A percentile compares a stretch with the other conserved stretches of the same genome.
These are phyloP conservation scores for Lactarius hatsudake DNA, from an alignment of 768 basidiomycete species.

Conservation along the genomic window DNA sequence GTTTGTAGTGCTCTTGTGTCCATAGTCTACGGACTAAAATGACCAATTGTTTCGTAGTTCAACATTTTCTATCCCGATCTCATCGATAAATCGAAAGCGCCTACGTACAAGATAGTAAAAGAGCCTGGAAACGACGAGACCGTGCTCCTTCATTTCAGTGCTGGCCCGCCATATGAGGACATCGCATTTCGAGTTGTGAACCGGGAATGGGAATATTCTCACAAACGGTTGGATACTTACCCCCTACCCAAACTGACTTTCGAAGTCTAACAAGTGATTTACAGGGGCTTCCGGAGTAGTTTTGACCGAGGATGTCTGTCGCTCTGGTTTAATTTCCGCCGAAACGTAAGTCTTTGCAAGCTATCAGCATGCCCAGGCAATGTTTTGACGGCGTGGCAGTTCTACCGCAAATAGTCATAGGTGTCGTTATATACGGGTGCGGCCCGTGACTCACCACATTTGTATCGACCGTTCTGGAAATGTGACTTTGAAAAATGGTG, in stretches of 20 bases:
- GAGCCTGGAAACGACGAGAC: constrained; percentile 96
- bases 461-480: constrained; percentile 30
- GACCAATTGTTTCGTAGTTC: constrained; percentile 47
- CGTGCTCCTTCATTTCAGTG: constrained; percentile 87
- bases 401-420: constrained; percentile 68
- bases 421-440: constrained; percentile 22
- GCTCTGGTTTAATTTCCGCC: constrained; percentile 94
- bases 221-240: constrained; percentile 65
- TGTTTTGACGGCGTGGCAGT: constrained; percentile 38
- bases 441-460: constrained; percentile 26
- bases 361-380: constrained; percentile 25
- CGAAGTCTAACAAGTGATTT: constrained; percentile 21
- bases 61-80: constrained; percentile 99
- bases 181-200: constrained; percentile 98
- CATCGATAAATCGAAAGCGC: constrained; percentile 96
- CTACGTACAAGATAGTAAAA: constrained; percentile 93
- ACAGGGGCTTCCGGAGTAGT: constrained; percentile 91
- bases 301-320: constrained; percentile 97
- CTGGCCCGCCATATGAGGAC: constrained; percentile 98
- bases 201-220: constrained; percentile 97
- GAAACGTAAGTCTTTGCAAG: constrained; percentile 61
- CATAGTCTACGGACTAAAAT: constrained; percentile 24
- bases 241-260: not conserved
- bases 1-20: constrained; percentile 35
- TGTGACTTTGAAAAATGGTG: constrained; percentile 32